Evolutionary conservation across 352 stramenopile species (phyloP), one percentile per base, ranked within the genome.

Genomic region (Hyphochytrium catenoides): DNA sequence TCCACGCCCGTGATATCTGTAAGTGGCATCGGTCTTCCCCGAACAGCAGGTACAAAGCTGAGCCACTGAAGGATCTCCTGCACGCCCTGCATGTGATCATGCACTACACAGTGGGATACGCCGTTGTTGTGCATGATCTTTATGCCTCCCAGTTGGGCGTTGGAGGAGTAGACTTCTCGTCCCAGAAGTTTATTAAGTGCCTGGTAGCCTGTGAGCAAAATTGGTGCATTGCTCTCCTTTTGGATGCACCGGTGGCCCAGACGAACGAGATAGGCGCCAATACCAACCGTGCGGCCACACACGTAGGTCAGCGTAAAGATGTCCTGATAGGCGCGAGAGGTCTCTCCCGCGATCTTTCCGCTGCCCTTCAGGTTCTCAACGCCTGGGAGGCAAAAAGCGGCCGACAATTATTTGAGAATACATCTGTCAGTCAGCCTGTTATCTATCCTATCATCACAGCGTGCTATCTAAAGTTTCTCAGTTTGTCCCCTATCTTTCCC

Each of bases 121-220:
- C 93, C 93, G 62, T 99, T 99, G 30, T 77, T 86, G 55, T 95
- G 90, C 93, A 99, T 99, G 50, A 99, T 95, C 47, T 89, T 91
- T 38, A 94, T 74, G 14, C 91, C 93, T 52, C 91, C 91, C n/a
- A 99, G 65, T 57, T 99, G 93, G 48, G 98, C 86, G 59, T 99
- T 98, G 3, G 87, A 97, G 23, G 87, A 93, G 66, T 99, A 99
- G 31, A 99, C 88, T 47, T 95, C 75, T 52, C 88, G 82, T 47
- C 92, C 92, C 91, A 99, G 98, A 31, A 99, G 68, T 62, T 98
- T 98, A 65, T 99, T 99, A 28, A 99, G 65, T n/a, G 93, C 93
- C 64, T 96, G 88, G 63, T 94, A 99, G 21, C 93, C 93, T 31
- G 93, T 99, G 18, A 99, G 62, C 55, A 99, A 95, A 47, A 99